Evolutionary conservation across 2,329 filamentous ascomycete species (phyloP).

Genomic region (Paecilomyces fulvus): DNA sequence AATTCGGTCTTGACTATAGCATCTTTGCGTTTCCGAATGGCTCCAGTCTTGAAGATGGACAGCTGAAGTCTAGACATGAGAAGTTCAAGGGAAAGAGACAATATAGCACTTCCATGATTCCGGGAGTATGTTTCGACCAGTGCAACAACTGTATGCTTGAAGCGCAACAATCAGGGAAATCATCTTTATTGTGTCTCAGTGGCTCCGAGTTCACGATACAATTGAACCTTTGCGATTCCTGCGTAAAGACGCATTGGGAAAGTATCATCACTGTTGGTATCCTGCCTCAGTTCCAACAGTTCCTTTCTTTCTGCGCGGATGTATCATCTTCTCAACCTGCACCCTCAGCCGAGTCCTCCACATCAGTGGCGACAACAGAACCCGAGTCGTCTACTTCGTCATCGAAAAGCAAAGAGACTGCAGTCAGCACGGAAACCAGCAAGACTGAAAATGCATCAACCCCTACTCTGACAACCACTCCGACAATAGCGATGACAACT

Average conservation of each 20-base stretch:
- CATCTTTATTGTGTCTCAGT: neutral
- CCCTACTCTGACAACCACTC: neutral
- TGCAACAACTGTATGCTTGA: conserved; percentile 46
- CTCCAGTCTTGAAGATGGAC: neutral
- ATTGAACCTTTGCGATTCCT: neutral
- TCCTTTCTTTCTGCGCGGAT: neutral
- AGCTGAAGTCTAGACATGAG: neutral
- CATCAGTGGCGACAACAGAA: neutral
- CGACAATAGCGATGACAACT: neutral
- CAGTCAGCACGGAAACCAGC: neutral
- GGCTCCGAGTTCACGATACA: neutral
- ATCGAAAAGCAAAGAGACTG: neutral
- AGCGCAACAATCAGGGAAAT: conserved; percentile 42
- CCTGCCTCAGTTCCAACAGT: neutral
- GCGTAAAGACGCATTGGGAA: neutral
- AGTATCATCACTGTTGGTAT: neutral
- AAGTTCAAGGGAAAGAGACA: conserved; percentile 8
- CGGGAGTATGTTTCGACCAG: conserved; percentile 40
- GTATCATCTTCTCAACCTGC: neutral
- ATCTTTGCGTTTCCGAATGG: conserved; percentile 44
- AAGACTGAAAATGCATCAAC: neutral
- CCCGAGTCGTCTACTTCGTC: neutral
- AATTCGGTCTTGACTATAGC: conserved; percentile 55
- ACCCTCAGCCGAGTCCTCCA: neutral
- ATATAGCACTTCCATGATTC: conserved; percentile 31